Evolutionary conservation across 164 flowering plant species (phyloP).

Genomic region (Tetracentron sinense): DNA sequence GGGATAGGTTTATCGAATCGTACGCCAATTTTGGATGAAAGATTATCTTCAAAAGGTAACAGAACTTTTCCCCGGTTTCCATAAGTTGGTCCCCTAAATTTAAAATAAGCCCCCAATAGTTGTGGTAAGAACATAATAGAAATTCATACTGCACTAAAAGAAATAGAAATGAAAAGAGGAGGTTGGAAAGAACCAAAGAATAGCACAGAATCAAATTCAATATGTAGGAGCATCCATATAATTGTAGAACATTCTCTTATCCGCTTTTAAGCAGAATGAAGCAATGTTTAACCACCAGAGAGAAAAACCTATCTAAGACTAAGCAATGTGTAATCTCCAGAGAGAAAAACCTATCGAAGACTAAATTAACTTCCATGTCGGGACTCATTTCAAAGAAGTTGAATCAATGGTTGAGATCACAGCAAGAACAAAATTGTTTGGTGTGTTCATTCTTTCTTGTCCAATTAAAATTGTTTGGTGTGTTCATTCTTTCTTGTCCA

Average conservation of each 20-base stretch:
- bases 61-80: slow-evolving; percentile 74
- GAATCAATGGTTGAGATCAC: too few relatives aligned
- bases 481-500: too few relatives aligned
- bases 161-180: background rate
- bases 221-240: too few relatives aligned
- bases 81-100: slow-evolving; percentile 63
- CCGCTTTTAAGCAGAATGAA: too few relatives aligned
- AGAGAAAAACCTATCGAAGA: background rate
- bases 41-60: slow-evolving; percentile 72
- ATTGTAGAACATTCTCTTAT: too few relatives aligned
- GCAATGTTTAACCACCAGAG: too few relatives aligned
- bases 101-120: background rate
- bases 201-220: background rate
- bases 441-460: too few relatives aligned
- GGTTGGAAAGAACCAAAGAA: background rate
- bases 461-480: too few relatives aligned
- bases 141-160: background rate
- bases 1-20: slow-evolving; percentile 72
- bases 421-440: too few relatives aligned
- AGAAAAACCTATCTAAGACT: background rate
- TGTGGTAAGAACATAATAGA: background rate
- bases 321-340: too few relatives aligned
- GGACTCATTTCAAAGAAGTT: background rate
- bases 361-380: background rate
- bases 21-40: slow-evolving; percentile 72